Percentiles rank a stretch among this genome's conserved stretches.
phyloP scores from a whole-genome alignment of 768 basidiomycete genomes.

The Russula olivacea region DNA sequence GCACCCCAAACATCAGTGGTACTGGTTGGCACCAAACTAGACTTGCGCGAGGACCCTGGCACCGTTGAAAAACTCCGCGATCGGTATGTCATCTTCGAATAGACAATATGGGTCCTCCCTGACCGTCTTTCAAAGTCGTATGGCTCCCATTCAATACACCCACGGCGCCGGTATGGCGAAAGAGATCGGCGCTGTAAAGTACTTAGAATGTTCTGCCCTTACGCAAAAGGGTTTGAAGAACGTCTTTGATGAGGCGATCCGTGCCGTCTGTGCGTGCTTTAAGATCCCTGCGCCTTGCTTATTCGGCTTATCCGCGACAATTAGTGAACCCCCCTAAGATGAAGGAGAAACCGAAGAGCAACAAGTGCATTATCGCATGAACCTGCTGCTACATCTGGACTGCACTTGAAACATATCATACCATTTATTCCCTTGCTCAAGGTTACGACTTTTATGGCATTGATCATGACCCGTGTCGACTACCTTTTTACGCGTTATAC shows the following conservation, averaged over 20 bases:
- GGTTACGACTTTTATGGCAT: constrained; percentile 56
- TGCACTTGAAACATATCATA: constrained; percentile 42
- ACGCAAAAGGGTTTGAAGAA: constrained; percentile 99
- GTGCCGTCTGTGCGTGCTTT: constrained; percentile 77
- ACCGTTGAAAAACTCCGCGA: constrained; percentile 93
- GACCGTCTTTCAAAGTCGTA: constrained; percentile 51
- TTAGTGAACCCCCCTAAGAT: constrained; percentile 72
- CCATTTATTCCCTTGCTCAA: constrained; percentile 66
- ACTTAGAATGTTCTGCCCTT: constrained; percentile 91
- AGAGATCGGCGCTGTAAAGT: constrained; percentile 95
- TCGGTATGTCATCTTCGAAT: constrained; percentile 45
- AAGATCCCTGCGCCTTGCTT: constrained; percentile 1
- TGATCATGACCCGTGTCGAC: constrained; percentile 22
- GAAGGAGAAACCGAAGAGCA: constrained; percentile 46
- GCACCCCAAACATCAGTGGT: constrained; percentile 91
- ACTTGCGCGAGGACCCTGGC: constrained; percentile 89
- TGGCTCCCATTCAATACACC: constrained; percentile 89
- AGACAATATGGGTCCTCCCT: neutral
- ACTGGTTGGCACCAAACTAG: constrained; percentile 94
- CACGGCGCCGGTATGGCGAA: constrained; percentile 88
- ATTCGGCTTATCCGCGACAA: constrained; percentile 5
- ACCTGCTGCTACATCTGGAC: constrained; percentile 18
- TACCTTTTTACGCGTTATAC: constrained; percentile 30
- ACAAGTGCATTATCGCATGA: constrained; percentile 61
- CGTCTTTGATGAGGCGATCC: constrained; percentile 98